A percentile compares a stretch with the other conserved stretches of the same genome.
Evolutionary conservation across 108 stramenopile species (phyloP).

Genomic region (Schizochytrium sp.): DNA sequence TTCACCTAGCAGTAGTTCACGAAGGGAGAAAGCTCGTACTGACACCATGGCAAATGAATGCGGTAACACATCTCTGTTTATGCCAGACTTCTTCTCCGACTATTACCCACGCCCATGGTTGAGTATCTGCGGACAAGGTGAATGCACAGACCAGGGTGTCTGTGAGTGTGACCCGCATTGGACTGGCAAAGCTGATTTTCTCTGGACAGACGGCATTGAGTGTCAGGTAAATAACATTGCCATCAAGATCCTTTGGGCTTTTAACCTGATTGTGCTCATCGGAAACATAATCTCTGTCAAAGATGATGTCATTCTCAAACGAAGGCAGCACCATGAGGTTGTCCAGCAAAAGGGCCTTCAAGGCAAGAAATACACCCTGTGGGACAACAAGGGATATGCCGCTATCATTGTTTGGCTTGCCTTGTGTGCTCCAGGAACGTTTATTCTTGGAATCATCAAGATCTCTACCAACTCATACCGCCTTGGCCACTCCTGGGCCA

Average conservation of each 20-base stretch:
- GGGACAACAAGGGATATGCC: conserved; percentile 30
- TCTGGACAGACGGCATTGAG: conserved; percentile 22
- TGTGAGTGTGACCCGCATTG: conserved; percentile 24
- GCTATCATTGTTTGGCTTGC: conserved; percentile 1
- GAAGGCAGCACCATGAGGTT: not conserved
- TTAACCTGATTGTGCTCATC: not conserved
- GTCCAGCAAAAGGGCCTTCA: not conserved
- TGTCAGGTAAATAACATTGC: conserved; percentile 42
- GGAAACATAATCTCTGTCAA: not conserved
- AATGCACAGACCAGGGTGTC: not conserved
- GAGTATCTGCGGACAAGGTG: conserved; percentile 28
- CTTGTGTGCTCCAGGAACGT: conserved; percentile 5
- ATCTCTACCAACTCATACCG: not conserved
- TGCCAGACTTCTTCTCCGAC: not conserved
- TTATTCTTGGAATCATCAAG: not conserved
- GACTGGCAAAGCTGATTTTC: conserved; percentile 20
- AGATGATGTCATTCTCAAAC: not conserved
- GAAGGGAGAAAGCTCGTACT: not conserved
- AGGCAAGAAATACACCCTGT: conserved; percentile 19
- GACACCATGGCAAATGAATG: not conserved
- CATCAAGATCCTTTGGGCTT: conserved; percentile 52
- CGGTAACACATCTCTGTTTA: not conserved
- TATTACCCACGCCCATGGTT: not conserved
- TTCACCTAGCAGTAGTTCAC: too few species aligned
- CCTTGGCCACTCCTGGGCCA: conserved; percentile 33